phyloP scores from a whole-genome alignment of 108 stramenopile genomes.

The Nitzschia sp. region DNA sequence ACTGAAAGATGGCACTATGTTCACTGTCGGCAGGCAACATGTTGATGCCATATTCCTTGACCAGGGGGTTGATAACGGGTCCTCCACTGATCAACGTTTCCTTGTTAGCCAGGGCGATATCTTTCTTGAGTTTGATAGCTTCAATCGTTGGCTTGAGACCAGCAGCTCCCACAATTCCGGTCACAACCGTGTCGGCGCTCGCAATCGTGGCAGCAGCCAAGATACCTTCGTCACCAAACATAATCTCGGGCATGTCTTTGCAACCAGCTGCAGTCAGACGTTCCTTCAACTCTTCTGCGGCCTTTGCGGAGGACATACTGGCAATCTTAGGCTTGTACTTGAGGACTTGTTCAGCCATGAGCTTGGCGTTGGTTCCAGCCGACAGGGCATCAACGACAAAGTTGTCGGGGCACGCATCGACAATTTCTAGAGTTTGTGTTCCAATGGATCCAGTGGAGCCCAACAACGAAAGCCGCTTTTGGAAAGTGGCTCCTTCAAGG shows the following conservation, averaged over 20 bases:
- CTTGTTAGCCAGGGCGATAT: constrained; percentile 97
- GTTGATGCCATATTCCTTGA: constrained; percentile 91
- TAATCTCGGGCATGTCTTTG: constrained; percentile 69
- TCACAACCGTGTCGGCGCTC: constrained; percentile 88
- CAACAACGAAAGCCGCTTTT: constrained; percentile 84
- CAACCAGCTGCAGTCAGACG: constrained; percentile 54
- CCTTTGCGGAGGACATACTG: constrained; percentile 65
- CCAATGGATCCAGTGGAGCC: constrained; percentile 95
- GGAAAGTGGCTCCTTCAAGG: constrained; percentile 78
- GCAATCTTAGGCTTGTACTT: constrained; percentile 85
- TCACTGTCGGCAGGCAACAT: constrained; percentile 97
- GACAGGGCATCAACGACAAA: constrained; percentile 90
- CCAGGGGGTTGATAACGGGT: constrained; percentile 93
- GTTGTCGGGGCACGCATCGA: constrained; percentile 91
- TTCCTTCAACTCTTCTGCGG: constrained; percentile 56
- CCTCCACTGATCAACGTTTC: constrained; percentile 98
- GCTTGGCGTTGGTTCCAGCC: constrained; percentile 85
- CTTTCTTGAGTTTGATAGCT: constrained; percentile 93
- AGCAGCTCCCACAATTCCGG: constrained; percentile 96
- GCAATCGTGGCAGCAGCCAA: constrained; percentile 77
- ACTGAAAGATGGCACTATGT: constrained; percentile 97
- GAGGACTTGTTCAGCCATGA: constrained; percentile 92
- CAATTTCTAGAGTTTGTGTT: constrained; percentile 96
- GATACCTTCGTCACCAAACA: constrained; percentile 84
- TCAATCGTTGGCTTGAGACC: constrained; percentile 93